Conservation (phyloP, 192 early-diverging fungal species). For the Podila epicladia region DNA sequence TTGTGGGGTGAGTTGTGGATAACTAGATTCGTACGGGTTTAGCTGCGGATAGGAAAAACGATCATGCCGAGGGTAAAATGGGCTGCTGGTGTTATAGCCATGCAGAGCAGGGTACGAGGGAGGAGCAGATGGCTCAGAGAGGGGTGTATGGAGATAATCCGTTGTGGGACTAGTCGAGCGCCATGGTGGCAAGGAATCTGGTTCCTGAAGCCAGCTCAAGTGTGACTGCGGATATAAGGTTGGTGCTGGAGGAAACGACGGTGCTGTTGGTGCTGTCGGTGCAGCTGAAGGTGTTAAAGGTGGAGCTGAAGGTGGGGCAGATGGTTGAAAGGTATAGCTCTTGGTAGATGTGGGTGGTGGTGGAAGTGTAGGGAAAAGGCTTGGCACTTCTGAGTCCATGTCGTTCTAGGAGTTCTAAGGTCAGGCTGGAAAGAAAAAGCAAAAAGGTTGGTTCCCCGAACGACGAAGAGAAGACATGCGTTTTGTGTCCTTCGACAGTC, state of each 20-base stretch:
- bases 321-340: conserved; percentile 20
- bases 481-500: no score
- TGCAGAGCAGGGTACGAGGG: conserved; percentile 7
- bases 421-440: background rate
- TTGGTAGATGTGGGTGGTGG: conserved; percentile 10
- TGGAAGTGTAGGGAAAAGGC: conserved; percentile 7
- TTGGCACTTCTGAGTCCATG: background rate
- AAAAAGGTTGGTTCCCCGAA: no score
- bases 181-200: conserved; percentile 5
- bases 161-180: background rate
- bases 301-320: conserved; percentile 10
- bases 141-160: background rate
- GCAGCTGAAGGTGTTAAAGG: background rate
- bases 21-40: background rate
- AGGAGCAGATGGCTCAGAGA: conserved; percentile 13
- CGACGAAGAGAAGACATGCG: no score
- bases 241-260: conserved; percentile 4
- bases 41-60: background rate
- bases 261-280: conserved; percentile 2
- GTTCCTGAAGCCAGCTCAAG: no score
- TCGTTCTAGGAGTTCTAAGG: background rate
- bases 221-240: no score
- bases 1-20: background rate
- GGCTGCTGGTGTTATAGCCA: background rate
- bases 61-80: conserved; percentile 7